Percentiles rank a stretch among this genome's conserved stretches.
These are phyloP conservation scores for Tuber umbilicatum DNA, from an alignment of 495 filamentous ascomycete species.

Conservation along the genomic window DNA sequence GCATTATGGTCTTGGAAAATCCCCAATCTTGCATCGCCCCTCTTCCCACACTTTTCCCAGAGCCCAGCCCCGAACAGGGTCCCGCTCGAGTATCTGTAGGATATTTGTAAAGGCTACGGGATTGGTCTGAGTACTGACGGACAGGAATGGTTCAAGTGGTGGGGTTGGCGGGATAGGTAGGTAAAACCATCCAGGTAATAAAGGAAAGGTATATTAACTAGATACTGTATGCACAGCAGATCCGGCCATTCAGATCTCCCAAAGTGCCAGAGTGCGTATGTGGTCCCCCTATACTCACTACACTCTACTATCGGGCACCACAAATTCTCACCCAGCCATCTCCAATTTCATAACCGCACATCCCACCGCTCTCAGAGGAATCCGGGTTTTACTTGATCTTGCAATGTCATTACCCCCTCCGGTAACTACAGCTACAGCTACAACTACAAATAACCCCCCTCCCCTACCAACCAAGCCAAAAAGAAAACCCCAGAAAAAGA, in stretches of 20 bases:
- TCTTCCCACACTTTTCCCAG: no score
- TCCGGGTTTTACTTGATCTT: not conserved
- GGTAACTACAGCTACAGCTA: conserved; percentile 12
- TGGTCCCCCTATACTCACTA: not conserved
- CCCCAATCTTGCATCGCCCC: no score
- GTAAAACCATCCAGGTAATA: not conserved
- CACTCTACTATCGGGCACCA: not conserved
- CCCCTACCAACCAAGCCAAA: not conserved
- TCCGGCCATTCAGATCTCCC: not conserved
- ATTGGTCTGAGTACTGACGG: not conserved
- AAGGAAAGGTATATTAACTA: not conserved
- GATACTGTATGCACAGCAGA: not conserved
- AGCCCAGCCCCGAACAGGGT: not conserved
- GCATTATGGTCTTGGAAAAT: no score
- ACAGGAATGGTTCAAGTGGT: not conserved
- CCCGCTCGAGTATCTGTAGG: not conserved
- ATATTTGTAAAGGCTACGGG: not conserved
- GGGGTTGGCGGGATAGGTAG: no score
- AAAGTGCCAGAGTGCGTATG: not conserved
- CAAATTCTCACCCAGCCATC: not conserved
- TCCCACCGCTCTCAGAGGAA: not conserved
- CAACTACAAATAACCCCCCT: conserved; percentile 4
- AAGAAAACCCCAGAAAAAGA: not conserved
- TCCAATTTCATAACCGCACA: not conserved
- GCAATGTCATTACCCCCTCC: not conserved